These are phyloP conservation scores for Diaporthe caulivora DNA, from an alignment of 2,329 filamentous ascomycete species.

Conservation along the genomic window DNA sequence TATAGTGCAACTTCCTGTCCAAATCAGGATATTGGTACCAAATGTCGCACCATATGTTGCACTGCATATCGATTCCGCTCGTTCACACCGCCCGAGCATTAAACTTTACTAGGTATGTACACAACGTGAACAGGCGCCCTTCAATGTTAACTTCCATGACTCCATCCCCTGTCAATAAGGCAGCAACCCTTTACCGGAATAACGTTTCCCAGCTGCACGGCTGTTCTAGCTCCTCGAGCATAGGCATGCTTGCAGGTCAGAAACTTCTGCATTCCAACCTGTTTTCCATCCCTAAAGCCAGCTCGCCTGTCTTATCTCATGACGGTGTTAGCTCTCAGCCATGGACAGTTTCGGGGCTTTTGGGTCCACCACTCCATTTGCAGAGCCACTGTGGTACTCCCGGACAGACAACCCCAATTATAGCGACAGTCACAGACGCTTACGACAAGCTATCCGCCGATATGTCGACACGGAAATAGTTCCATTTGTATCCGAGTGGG, in stretches of 20 bases:
- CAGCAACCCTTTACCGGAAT: not conserved
- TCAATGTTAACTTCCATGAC: not conserved
- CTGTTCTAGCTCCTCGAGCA: not conserved
- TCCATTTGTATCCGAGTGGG: slow-evolving; percentile 55
- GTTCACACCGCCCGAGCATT: slow-evolving; percentile 14
- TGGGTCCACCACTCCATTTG: slow-evolving; percentile 11
- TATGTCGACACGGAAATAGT: slow-evolving; percentile 68
- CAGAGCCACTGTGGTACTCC: slow-evolving; percentile 27
- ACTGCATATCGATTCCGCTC: not conserved
- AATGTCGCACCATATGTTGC: not conserved
- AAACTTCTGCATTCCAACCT: not conserved
- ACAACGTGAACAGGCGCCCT: not conserved
- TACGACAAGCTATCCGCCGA: slow-evolving; percentile 65
- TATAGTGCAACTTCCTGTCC: not conserved
- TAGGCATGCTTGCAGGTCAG: not conserved
- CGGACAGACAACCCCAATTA: slow-evolving; percentile 62
- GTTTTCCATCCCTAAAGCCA: not conserved
- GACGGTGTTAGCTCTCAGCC: not conserved
- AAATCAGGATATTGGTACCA: not conserved
- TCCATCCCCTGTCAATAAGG: not conserved
- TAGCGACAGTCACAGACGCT: slow-evolving; percentile 65
- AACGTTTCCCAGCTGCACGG: not conserved
- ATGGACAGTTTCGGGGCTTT: slow-evolving; percentile 1
- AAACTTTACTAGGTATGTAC: not conserved
- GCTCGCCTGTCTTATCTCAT: not conserved